Conservation (phyloP, 768 basidiomycete genomes). For the Trametes elegans region DNA sequence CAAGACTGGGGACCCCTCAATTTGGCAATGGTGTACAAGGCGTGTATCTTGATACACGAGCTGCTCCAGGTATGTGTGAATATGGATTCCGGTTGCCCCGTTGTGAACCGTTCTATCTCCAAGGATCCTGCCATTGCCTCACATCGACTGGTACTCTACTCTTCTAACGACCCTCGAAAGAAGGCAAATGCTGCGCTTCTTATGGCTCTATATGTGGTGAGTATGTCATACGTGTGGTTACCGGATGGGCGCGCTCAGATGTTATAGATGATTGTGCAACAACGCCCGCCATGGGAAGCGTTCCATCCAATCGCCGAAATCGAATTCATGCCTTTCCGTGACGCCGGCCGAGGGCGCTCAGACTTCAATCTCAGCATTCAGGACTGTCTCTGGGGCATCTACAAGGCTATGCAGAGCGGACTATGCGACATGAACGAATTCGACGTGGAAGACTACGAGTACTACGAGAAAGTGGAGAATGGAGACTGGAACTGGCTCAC, state of each 20-base stretch:
- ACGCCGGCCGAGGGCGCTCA: constrained; percentile 88
- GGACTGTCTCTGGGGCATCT: constrained; percentile 85
- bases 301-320: constrained; percentile 91
- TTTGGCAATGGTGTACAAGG: constrained; percentile 90
- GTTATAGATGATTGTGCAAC: constrained; percentile 84
- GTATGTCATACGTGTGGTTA: constrained; percentile 31
- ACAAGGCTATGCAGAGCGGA: constrained; percentile 88
- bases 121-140: constrained; percentile 73
- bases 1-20: constrained; percentile 94
- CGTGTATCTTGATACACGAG: constrained; percentile 88
- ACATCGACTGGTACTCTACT: constrained; percentile 85
- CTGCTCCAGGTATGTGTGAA: constrained; percentile 62
- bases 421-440: constrained; percentile 95
- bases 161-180: constrained; percentile 76
- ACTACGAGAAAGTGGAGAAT: constrained; percentile 93
- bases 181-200: constrained; percentile 96
- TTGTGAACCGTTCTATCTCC: background rate
- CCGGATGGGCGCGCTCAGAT: background rate
- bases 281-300: constrained; percentile 89
- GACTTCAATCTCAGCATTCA: constrained; percentile 94
- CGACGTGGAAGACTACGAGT: constrained; percentile 89
- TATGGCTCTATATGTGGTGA: constrained; percentile 88
- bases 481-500: constrained; percentile 97
- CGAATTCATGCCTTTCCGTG: constrained; percentile 94
- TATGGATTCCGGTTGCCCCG: background rate